A percentile compares a stretch with the other conserved stretches of the same genome.
Evolutionary conservation across 2,329 filamentous ascomycete species (phyloP).

Genomic region (Colletotrichum plurivorum): DNA sequence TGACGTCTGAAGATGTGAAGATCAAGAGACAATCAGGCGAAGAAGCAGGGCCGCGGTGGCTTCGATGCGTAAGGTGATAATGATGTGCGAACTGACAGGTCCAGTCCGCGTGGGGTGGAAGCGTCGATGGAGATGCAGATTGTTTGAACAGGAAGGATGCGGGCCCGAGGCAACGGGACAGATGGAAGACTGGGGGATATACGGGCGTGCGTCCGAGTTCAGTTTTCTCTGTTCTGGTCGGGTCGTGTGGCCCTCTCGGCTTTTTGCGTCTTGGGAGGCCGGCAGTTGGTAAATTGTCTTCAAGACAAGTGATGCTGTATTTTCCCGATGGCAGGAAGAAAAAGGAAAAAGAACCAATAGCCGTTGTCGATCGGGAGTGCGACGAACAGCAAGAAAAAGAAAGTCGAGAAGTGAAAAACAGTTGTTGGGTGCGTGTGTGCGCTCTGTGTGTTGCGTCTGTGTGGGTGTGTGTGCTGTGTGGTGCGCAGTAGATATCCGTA

Average conservation of each 20-base stretch:
- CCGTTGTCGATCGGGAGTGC: constrained; percentile 12
- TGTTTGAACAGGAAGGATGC: constrained; percentile 7
- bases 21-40: constrained; percentile 45
- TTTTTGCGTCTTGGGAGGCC: not conserved
- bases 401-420: constrained; percentile 34
- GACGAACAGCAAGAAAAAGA: constrained; percentile 25
- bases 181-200: not conserved
- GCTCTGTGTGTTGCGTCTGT: constrained; percentile 14
- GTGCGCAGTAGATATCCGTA: constrained; percentile 2
- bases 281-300: not conserved
- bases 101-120: constrained; percentile 25
- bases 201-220: not conserved
- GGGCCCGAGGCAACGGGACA: constrained; percentile 8
- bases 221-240: not conserved
- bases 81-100: constrained; percentile 41
- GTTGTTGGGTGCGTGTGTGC: constrained; percentile 13
- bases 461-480: constrained; percentile 14
- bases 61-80: constrained; percentile 16
- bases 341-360: constrained; percentile 12
- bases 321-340: constrained; percentile 10
- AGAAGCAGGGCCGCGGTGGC: constrained; percentile 27
- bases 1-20: constrained; percentile 41
- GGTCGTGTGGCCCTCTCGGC: not conserved
- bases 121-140: constrained; percentile 17
- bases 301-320: constrained; percentile 1